A percentile compares a stretch with the other conserved stretches of the same genome.
Conservation (phyloP, 1,284 basidiomycete genomes). For the Leccinum solheimii region DNA sequence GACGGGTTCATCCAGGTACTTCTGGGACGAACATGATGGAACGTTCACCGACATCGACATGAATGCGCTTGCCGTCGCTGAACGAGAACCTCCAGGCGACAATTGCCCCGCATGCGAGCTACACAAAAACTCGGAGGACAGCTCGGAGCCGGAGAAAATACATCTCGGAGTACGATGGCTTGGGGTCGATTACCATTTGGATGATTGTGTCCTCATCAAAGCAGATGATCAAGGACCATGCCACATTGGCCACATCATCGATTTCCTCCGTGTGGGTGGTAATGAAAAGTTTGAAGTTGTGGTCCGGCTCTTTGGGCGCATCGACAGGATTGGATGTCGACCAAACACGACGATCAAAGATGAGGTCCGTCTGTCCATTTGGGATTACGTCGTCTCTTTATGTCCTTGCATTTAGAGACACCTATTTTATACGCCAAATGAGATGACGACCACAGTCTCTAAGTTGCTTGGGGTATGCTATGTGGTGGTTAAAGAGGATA, state of each 20-base stretch:
- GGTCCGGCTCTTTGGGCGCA: slow-evolving; percentile 38
- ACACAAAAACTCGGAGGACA: slow-evolving; percentile 30
- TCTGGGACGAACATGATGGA: slow-evolving; percentile 24
- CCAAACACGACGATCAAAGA: slow-evolving; percentile 36
- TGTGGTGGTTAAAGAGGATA: slow-evolving; percentile 41
- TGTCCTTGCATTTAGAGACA: slow-evolving; percentile 24
- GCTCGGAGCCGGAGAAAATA: slow-evolving; percentile 28
- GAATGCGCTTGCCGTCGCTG: slow-evolving; percentile 18
- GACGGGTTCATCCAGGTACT: slow-evolving; percentile 21
- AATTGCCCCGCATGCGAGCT: slow-evolving; percentile 53
- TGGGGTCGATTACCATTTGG: slow-evolving; percentile 48
- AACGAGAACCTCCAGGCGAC: slow-evolving; percentile 38
- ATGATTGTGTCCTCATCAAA: slow-evolving; percentile 57
- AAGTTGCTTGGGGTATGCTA: slow-evolving; percentile 49
- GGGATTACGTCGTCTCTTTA: not conserved
- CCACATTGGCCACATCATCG: slow-evolving; percentile 39
- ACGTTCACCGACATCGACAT: slow-evolving; percentile 24
- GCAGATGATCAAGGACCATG: slow-evolving; percentile 36
- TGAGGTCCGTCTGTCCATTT: slow-evolving; percentile 34
- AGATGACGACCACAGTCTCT: slow-evolving; percentile 33
- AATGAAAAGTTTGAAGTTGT: slow-evolving; percentile 14
- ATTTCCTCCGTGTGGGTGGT: slow-evolving; percentile 13
- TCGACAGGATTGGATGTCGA: slow-evolving; percentile 32
- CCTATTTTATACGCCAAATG: slow-evolving; percentile 45
- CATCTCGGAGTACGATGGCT: slow-evolving; percentile 43